Evolutionary conservation across 345 rosid species (phyloP).

Genomic region (Turritis glabra): DNA sequence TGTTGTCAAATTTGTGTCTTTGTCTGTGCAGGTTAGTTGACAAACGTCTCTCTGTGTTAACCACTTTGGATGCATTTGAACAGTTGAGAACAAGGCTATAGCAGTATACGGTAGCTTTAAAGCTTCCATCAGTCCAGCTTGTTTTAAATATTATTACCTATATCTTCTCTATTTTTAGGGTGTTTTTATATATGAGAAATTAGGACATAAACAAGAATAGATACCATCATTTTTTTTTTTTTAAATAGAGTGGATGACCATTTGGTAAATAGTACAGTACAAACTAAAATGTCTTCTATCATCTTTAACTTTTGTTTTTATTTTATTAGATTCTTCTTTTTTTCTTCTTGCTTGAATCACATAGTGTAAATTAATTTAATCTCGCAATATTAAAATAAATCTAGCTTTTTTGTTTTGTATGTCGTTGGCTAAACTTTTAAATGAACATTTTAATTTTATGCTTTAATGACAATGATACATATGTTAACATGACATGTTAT

Average conservation of each 20-base stretch:
- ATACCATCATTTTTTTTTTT: too few relatives aligned
- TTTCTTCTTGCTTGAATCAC: neutral
- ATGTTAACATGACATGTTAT: neutral
- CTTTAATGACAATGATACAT: neutral
- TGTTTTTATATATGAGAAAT: neutral
- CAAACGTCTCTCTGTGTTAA: neutral
- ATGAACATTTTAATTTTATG: neutral
- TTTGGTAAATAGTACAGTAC: too few relatives aligned
- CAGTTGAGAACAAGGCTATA: neutral
- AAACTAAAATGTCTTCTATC: too few relatives aligned
- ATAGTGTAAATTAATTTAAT: too few relatives aligned
- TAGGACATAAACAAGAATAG: neutral
- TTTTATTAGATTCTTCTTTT: too few relatives aligned
- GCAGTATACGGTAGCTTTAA: neutral
- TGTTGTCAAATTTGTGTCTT: slow-evolving; percentile 6
- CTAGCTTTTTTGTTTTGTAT: too few relatives aligned
- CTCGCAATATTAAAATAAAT: too few relatives aligned
- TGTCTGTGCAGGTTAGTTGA: slow-evolving; percentile 2
- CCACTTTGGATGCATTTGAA: neutral
- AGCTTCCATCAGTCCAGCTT: neutral
- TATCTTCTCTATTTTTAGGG: neutral
- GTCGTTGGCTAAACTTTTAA: neutral
- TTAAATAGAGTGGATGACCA: too few relatives aligned
- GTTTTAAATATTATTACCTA: neutral
- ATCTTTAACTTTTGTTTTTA: too few relatives aligned